phyloP scores from a whole-genome alignment of 106 monocot species.

The Phalaenopsis aphrodite region DNA sequence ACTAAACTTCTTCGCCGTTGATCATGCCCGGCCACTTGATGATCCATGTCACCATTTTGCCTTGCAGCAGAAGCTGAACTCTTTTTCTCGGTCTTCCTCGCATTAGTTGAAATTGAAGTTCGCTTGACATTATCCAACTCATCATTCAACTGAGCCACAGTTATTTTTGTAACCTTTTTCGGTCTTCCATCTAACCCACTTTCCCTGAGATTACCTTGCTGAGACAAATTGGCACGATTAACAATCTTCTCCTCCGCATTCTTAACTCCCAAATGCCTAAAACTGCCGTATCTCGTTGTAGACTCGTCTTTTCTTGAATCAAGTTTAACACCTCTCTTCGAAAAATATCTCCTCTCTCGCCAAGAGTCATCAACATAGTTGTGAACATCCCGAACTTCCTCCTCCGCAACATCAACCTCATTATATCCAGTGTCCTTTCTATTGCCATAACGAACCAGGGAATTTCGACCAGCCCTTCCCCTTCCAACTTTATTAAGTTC shows the following conservation, averaged over 20 bases:
- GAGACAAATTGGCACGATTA: background rate
- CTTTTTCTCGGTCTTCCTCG: slow-evolving; percentile 7
- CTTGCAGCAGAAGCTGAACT: slow-evolving; percentile 4
- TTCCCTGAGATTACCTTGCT: slow-evolving; percentile 2
- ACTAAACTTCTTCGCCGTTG: slow-evolving; percentile 7
- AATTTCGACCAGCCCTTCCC: slow-evolving; percentile 5
- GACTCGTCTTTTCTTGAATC: slow-evolving; percentile 6
- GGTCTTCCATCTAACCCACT: slow-evolving; percentile 2
- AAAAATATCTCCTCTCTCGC: background rate
- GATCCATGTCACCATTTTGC: slow-evolving; percentile 8
- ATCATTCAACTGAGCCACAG: background rate
- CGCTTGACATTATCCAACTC: background rate
- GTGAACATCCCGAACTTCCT: slow-evolving; percentile 9
- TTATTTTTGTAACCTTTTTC: background rate
- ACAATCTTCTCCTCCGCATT: slow-evolving; percentile 2
- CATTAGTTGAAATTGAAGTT: background rate
- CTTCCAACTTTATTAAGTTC: background rate
- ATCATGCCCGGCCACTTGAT: background rate
- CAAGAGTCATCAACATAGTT: slow-evolving; percentile 10
- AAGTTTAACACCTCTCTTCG: background rate
- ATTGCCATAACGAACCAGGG: background rate
- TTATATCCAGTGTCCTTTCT: background rate
- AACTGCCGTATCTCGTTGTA: background rate
- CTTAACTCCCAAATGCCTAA: background rate
- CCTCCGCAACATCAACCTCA: slow-evolving; percentile 6